Evolutionary conservation across 1,139 yeast species (phyloP), one percentile per base, ranked within the genome.

Genomic region (Hansenula sp.): DNA sequence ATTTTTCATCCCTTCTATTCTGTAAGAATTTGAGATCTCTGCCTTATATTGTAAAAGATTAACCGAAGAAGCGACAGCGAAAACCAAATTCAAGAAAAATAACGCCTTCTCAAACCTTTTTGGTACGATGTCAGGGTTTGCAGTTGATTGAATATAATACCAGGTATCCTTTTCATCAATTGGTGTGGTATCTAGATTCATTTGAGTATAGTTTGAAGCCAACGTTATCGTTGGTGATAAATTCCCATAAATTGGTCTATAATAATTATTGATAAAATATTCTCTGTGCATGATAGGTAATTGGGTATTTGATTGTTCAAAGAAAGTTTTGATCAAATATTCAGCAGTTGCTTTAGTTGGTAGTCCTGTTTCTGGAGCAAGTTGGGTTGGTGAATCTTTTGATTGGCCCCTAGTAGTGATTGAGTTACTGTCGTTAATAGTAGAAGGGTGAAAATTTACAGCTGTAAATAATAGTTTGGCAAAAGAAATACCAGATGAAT

Each of bases 221-320:
- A 87, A 67, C 2, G 82, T 72, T 0, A 79, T 67, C 35, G 67
- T 67, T 2, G 69, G 59, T 28, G 87, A 80, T 45, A 85, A 68
- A 7, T 70, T 63, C 2, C 96, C 96, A 59, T 89, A 89, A 1
- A 89, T 72, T 0, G 96, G 96, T 48, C 79, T 76, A 58, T 85
- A 90, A 58, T 80, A 81, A 37, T 71, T 69, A 41, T 68, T 67
- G 37, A 90, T 61, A 57, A 89, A 89, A 50, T 76, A 79, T 55
- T 88, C 96, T 33, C 96, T 74, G 59, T 90, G 96, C 41, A 90
- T 63, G 5, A 89, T 72, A 0, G 96, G 96, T 33, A 86, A 59
- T 61, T 88, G 96, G 3, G 95, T 71, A 59, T 89, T 89, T 16
- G 93, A 78, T 54, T 85, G 93, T 19, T 87, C 78, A 58, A 90